Percentiles rank a stretch among this genome's conserved stretches.
These are phyloP conservation scores for Coelastrella sp. DNA, from an alignment of 139 green algal genomes.

Conservation along the genomic window DNA sequence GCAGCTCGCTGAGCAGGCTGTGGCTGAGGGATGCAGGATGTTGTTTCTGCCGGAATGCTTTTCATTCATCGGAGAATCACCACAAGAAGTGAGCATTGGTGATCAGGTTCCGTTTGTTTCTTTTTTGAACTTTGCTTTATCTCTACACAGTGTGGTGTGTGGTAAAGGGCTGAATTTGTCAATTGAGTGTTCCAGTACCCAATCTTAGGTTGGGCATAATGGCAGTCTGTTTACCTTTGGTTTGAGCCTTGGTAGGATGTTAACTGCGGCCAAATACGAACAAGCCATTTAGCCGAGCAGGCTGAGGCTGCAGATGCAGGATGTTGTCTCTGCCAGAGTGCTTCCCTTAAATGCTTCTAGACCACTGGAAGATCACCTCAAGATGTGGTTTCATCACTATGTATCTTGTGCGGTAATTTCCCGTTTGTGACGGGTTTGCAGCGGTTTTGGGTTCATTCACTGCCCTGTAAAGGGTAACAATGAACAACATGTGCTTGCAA, in stretches of 20 bases:
- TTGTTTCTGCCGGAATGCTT: conserved; percentile 98
- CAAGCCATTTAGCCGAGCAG: conserved; percentile 56
- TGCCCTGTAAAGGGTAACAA: too few species aligned
- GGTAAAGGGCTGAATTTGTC: too few species aligned
- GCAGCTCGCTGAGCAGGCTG: conserved; percentile 56
- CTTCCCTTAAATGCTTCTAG: conserved; percentile 70
- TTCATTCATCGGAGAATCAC: conserved; percentile 85
- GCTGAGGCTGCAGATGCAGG: conserved; percentile 18
- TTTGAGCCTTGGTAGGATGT: too few species aligned
- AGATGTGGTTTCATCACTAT: conserved; percentile 43
- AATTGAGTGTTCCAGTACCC: too few species aligned
- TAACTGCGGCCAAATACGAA: conserved; percentile 46
- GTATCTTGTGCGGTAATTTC: background rate
- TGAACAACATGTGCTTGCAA: too few species aligned
- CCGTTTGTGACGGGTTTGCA: too few species aligned
- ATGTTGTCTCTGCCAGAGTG: conserved; percentile 97
- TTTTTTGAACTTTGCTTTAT: too few species aligned
- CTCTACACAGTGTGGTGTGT: too few species aligned
- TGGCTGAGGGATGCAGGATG: conserved; percentile 54
- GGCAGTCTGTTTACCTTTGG: too few species aligned
- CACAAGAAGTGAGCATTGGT: conserved; percentile 47
- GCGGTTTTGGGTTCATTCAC: too few species aligned
- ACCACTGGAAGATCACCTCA: conserved; percentile 77
- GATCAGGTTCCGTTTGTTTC: background rate
- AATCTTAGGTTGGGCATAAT: too few species aligned